Conservation (phyloP, 305 asterid species). For the Stenogyne calaminthoides region DNA sequence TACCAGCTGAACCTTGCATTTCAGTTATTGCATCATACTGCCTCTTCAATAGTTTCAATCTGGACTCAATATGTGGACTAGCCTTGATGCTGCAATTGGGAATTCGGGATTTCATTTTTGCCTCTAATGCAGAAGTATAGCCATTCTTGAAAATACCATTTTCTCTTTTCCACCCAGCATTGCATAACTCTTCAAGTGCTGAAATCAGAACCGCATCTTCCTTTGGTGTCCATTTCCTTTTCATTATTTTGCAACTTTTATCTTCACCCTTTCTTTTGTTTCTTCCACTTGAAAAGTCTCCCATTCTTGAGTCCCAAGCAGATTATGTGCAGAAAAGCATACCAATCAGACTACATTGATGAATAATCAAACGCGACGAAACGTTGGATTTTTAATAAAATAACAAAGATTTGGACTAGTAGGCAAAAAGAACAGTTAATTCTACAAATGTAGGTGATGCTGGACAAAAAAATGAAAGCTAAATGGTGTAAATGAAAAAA, state of each 20-base stretch:
- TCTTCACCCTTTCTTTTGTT: slow-evolving; percentile 19
- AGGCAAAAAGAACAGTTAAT: background rate
- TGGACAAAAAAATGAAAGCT: background rate
- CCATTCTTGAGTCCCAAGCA: slow-evolving; percentile 18
- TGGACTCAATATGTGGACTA: slow-evolving; percentile 26
- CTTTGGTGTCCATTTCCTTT: slow-evolving; percentile 33
- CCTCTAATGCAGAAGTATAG: slow-evolving; percentile 29
- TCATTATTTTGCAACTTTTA: slow-evolving; percentile 12
- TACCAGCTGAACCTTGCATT: slow-evolving; percentile 29
- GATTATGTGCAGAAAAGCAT: background rate
- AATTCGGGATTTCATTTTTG: slow-evolving; percentile 20
- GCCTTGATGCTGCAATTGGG: slow-evolving; percentile 29
- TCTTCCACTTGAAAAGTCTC: slow-evolving; percentile 13
- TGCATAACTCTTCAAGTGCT: slow-evolving; percentile 30
- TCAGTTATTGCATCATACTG: slow-evolving; percentile 31
- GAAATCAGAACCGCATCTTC: slow-evolving; percentile 28
- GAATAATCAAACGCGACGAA: background rate
- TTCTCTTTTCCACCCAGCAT: slow-evolving; percentile 29
- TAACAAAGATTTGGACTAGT: background rate
- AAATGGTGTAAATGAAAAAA: too few species aligned
- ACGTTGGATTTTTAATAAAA: background rate
- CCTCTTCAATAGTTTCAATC: slow-evolving; percentile 28
- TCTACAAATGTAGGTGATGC: background rate
- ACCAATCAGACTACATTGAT: background rate
- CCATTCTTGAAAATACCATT: slow-evolving; percentile 29